These are phyloP conservation scores for Pleurotus cornucopiae DNA, from an alignment of 768 basidiomycete genomes.

Conservation along the genomic window DNA sequence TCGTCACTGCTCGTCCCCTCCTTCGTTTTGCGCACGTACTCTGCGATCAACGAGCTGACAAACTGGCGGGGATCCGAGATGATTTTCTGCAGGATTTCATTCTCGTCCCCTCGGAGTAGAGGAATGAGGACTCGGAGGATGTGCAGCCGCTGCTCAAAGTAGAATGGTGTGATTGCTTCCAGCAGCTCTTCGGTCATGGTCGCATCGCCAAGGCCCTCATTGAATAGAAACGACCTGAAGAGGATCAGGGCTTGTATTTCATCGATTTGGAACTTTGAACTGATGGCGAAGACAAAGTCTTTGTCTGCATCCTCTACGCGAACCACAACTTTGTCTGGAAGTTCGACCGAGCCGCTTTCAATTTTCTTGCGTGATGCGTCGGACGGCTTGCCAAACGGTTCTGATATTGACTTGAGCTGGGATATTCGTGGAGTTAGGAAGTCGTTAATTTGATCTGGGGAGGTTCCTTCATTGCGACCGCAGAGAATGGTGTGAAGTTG, in stretches of 20 bases:
- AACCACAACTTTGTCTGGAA: constrained; percentile 62
- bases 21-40: constrained; percentile 54
- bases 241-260: constrained; percentile 75
- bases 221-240: constrained; percentile 73
- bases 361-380: constrained; percentile 62
- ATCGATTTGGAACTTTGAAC: constrained; percentile 70
- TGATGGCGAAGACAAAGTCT: constrained; percentile 67
- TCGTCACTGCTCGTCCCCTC: constrained; percentile 41
- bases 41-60: constrained; percentile 51
- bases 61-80: constrained; percentile 65
- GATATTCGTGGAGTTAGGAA: constrained; percentile 53
- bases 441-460: constrained; percentile 53
- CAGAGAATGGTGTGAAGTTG: constrained; percentile 58
- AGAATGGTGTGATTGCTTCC: constrained; percentile 75
- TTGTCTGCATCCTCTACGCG: constrained; percentile 68
- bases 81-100: constrained; percentile 55
- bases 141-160: constrained; percentile 74
- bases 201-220: constrained; percentile 55
- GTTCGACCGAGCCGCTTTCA: constrained; percentile 60
- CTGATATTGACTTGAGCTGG: constrained; percentile 52
- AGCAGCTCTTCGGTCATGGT: constrained; percentile 55
- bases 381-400: constrained; percentile 69
- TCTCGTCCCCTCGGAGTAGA: constrained; percentile 68
- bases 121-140: constrained; percentile 67
- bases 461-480: constrained; percentile 55